Conservation (phyloP, 768 basidiomycete genomes). For the Sarcodon aspratus region DNA sequence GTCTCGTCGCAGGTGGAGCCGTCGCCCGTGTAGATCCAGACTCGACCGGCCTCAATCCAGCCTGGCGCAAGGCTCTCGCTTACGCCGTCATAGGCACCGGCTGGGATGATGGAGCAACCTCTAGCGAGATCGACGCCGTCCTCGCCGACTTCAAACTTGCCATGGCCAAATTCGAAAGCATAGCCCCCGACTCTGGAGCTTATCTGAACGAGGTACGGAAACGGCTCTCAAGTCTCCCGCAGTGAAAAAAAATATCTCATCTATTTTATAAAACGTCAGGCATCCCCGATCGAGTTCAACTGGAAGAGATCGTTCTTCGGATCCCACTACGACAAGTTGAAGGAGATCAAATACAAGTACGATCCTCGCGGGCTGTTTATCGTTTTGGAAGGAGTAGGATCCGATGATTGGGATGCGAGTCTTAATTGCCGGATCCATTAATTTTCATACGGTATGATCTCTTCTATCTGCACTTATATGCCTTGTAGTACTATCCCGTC, state of each 20-base stretch:
- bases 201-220: constrained; percentile 37
- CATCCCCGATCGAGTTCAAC: constrained; percentile 28
- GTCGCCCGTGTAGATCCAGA: constrained; percentile 26
- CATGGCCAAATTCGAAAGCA: constrained; percentile 17
- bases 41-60: constrained; percentile 32
- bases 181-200: constrained; percentile 23
- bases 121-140: constrained; percentile 8
- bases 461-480: too few relatives aligned
- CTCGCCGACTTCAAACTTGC: constrained; percentile 8
- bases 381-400: constrained; percentile 35
- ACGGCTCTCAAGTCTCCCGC: not conserved
- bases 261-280: constrained; percentile 16
- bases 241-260: too few relatives aligned
- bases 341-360: constrained; percentile 30
- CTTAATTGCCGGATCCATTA: constrained; percentile 11
- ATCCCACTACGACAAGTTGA: constrained; percentile 26
- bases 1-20: constrained; percentile 32
- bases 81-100: constrained; percentile 13
- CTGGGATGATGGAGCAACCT: constrained; percentile 12
- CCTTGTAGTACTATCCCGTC: too few relatives aligned
- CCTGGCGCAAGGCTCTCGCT: constrained; percentile 32
- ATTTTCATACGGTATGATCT: too few relatives aligned
- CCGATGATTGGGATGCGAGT: constrained; percentile 33
- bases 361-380: constrained; percentile 35
- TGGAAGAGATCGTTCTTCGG: constrained; percentile 36